phyloP scores from a whole-genome alignment of 164 flowering plant genomes.

The Berberis thunbergii region DNA sequence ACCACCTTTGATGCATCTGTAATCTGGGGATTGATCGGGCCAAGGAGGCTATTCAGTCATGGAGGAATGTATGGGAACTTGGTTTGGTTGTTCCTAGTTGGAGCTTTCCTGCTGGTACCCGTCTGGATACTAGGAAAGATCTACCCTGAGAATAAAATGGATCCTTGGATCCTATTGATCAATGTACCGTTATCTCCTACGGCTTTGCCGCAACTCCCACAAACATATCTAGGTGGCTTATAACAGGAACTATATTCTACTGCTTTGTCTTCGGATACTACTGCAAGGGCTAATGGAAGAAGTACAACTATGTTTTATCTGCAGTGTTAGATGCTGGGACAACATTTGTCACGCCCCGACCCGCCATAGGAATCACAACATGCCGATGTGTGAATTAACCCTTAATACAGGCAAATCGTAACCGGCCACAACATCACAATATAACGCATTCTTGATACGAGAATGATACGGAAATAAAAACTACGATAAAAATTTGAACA shows the following conservation, averaged over 20 bases:
- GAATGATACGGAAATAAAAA: too few species aligned
- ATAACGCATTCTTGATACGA: too few species aligned
- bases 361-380: too few species aligned
- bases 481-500: too few species aligned
- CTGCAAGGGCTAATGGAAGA: conserved; percentile 80
- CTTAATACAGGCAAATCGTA: too few species aligned
- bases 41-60: conserved; percentile 67
- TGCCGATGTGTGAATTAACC: too few species aligned
- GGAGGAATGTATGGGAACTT: conserved; percentile 78
- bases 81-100: conserved; percentile 87
- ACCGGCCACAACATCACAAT: too few species aligned
- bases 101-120: too few species aligned
- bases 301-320: conserved; percentile 76
- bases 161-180: conserved; percentile 65
- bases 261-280: conserved; percentile 65
- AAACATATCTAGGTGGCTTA: conserved; percentile 90
- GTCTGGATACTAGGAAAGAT: conserved; percentile 72
- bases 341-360: conserved; percentile 29
- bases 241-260: conserved; percentile 82
- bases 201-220: conserved; percentile 95
- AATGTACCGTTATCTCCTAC: conserved; percentile 85
- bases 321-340: conserved; percentile 96
- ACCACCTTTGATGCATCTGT: conserved; percentile 93
- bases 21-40: conserved; percentile 95
- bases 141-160: conserved; percentile 60